phyloP scores from a whole-genome alignment of 441 rosid genomes.

The Gossypium davidsonii region DNA sequence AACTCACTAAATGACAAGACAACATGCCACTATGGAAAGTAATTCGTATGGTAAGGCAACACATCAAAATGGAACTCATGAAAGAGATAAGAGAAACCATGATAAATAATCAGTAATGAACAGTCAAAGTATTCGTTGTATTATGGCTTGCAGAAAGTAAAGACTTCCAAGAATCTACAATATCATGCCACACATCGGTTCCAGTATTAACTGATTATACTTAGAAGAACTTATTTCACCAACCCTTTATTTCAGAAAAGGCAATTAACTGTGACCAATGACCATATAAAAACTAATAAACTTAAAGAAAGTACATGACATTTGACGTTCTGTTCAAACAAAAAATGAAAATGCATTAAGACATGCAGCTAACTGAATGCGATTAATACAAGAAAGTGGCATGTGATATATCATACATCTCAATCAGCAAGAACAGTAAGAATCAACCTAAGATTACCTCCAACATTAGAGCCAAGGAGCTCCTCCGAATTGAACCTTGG shows the following conservation, averaged over 20 bases:
- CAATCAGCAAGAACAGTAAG: neutral
- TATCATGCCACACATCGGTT: neutral
- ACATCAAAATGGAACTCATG: neutral
- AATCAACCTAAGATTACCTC: constrained; percentile 34
- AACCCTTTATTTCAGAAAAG: neutral
- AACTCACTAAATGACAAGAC: neutral
- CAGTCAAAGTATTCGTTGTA: neutral
- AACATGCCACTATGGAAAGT: neutral
- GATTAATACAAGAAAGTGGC: neutral
- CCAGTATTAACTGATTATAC: neutral
- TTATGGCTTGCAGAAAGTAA: neutral
- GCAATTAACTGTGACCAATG: neutral
- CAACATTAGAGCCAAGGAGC: constrained; percentile 32
- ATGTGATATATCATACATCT: neutral
- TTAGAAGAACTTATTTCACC: neutral
- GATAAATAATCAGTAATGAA: neutral
- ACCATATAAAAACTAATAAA: neutral
- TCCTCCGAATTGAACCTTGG: constrained; percentile 37
- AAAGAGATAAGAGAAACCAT: neutral
- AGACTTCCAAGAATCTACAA: neutral
- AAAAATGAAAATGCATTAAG: neutral
- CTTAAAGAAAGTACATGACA: neutral
- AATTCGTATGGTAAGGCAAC: neutral
- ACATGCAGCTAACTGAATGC: neutral
- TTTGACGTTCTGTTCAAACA: neutral